Conservation (phyloP, 2,329 filamentous ascomycete species). For the Lachnellula occidentalis region DNA sequence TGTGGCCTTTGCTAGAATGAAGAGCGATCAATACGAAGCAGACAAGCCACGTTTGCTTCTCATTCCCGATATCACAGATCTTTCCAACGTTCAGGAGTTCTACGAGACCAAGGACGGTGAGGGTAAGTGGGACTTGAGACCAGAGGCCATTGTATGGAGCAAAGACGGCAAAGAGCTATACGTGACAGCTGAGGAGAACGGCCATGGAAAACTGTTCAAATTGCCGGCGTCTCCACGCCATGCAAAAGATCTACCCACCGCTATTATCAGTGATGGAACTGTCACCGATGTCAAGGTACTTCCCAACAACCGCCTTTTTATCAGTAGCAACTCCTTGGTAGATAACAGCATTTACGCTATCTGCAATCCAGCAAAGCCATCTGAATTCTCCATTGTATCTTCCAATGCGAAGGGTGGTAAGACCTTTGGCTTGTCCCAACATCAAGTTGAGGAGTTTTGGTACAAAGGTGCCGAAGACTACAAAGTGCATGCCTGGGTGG, state of each 20-base stretch:
- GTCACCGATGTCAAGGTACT: constrained; percentile 51
- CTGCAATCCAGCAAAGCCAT: constrained; percentile 36
- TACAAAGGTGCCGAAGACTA: constrained; percentile 59
- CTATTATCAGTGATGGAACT: constrained; percentile 48
- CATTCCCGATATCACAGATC: constrained; percentile 53
- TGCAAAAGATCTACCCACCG: constrained; percentile 43
- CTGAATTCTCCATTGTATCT: constrained; percentile 42
- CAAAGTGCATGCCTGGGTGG: constrained; percentile 62
- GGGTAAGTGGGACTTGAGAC: constrained; percentile 55
- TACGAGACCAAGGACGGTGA: constrained; percentile 57
- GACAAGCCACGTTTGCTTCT: constrained; percentile 68
- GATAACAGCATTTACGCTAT: constrained; percentile 68
- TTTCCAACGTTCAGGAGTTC: constrained; percentile 55
- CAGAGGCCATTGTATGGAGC: constrained; percentile 53
- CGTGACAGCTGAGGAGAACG: constrained; percentile 68
- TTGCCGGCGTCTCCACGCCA: constrained; percentile 50
- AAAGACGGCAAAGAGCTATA: constrained; percentile 58
- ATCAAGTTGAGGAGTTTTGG: constrained; percentile 64
- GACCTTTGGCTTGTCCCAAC: constrained; percentile 57
- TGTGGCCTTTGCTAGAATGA: constrained; percentile 76
- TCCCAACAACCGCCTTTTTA: constrained; percentile 47
- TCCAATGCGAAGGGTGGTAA: constrained; percentile 62
- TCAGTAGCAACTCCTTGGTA: constrained; percentile 62
- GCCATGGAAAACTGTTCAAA: constrained; percentile 55
- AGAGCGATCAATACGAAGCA: constrained; percentile 69